Evolutionary conservation across 768 basidiomycete species (phyloP).

Genomic region (Xerocomus potaroensis): DNA sequence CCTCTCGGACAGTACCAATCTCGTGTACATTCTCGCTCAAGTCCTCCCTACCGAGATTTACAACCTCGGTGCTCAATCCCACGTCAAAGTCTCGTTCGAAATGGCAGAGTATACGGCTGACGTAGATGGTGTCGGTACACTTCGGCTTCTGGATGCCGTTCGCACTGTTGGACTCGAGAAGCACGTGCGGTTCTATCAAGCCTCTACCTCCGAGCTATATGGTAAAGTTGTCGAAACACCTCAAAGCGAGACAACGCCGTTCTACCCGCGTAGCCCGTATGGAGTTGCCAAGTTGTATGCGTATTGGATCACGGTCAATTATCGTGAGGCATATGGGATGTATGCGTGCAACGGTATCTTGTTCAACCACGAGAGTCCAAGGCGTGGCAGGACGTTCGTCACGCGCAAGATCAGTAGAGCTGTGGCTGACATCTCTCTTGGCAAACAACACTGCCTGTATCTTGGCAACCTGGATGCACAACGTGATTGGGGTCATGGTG

Average conservation of each 20-base stretch:
- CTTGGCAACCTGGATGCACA: conserved; percentile 92
- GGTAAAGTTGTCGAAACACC: conserved; percentile 96
- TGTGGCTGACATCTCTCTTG: conserved; percentile 85
- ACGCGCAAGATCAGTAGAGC: conserved; percentile 93
- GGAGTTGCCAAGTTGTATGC: conserved; percentile 94
- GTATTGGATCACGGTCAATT: conserved; percentile 89
- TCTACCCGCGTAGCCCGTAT: conserved; percentile 97
- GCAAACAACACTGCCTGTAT: conserved; percentile 88
- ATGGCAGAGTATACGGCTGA: conserved; percentile 99
- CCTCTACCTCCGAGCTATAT: conserved; percentile 95
- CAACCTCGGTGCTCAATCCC: conserved; percentile 96
- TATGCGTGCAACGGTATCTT: conserved; percentile 95
- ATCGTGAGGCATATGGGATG: conserved; percentile 95
- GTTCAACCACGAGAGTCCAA: conserved; percentile 97
- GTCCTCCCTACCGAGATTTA: conserved; percentile 96
- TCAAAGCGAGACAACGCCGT: conserved; percentile 93
- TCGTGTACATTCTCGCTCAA: conserved; percentile 93
- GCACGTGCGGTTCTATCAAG: conserved; percentile 94
- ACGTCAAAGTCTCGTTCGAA: conserved; percentile 99
- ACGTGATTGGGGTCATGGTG: conserved; percentile 98
- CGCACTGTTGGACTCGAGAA: conserved; percentile 93
- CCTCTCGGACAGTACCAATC: conserved; percentile 92
- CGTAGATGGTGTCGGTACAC: conserved; percentile 92
- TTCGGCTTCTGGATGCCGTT: conserved; percentile 93
- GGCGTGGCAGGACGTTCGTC: conserved; percentile 92